Percentiles rank a stretch among this genome's conserved stretches.
Conservation (phyloP, 2,329 filamentous ascomycete species). For the Xylariomycetidae sp. region DNA sequence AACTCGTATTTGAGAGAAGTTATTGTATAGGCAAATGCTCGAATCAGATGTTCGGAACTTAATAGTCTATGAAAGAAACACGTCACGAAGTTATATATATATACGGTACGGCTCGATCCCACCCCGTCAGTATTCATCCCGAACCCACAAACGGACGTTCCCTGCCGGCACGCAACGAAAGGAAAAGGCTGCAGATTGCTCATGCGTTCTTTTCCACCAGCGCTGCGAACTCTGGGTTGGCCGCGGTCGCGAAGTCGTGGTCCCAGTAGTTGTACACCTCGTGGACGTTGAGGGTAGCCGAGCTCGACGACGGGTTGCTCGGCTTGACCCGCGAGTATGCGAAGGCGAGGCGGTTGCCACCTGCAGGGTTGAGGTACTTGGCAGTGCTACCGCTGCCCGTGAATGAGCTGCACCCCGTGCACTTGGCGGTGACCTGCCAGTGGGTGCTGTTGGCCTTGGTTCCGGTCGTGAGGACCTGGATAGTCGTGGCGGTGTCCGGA, state of each 20-base stretch:
- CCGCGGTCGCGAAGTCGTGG: constrained; percentile 25
- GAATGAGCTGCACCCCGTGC: constrained; percentile 31
- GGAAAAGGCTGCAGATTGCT: too few relatives aligned
- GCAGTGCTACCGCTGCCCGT: constrained; percentile 18
- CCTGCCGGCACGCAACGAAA: too few relatives aligned
- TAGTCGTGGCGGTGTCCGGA: constrained; percentile 22
- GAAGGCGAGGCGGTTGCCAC: constrained; percentile 75
- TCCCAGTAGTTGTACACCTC: constrained; percentile 27
- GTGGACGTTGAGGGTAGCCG: constrained; percentile 22
- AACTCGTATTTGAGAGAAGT: too few relatives aligned
- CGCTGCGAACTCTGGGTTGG: constrained; percentile 21
- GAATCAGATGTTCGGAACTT: too few relatives aligned
- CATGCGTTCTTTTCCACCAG: constrained; percentile 22
- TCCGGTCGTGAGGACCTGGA: constrained; percentile 32
- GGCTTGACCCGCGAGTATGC: constrained; percentile 24
- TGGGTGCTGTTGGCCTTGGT: constrained; percentile 35
- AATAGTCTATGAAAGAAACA: too few relatives aligned
- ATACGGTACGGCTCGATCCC: too few relatives aligned
- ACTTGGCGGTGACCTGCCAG: constrained; percentile 35
- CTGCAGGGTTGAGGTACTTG: constrained; percentile 74
- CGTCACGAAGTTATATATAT: too few relatives aligned
- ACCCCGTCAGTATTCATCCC: too few relatives aligned
- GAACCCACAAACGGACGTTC: too few relatives aligned
- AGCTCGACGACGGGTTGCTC: constrained; percentile 13
- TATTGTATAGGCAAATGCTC: too few relatives aligned